Conservation (phyloP, 345 rosid genomes). For the Alliaria petiolata region DNA sequence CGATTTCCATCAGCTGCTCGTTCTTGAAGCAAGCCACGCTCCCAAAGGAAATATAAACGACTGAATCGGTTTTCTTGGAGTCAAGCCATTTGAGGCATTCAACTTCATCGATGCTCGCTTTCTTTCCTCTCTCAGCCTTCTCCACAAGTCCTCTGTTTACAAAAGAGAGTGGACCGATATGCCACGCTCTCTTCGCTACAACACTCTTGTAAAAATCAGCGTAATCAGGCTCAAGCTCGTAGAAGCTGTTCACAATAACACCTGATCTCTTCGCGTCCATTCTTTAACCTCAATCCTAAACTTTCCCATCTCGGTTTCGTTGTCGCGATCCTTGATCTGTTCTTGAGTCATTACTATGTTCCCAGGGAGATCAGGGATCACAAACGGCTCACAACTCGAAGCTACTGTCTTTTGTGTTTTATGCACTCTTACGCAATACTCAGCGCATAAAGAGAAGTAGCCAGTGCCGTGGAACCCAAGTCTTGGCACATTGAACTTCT, state of each 20-base stretch:
- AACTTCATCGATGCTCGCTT: slow-evolving; percentile 24
- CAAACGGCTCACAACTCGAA: slow-evolving; percentile 38
- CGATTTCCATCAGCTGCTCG: slow-evolving; percentile 33
- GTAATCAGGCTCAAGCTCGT: slow-evolving; percentile 60
- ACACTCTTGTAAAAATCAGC: no score
- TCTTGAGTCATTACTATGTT: slow-evolving; percentile 36
- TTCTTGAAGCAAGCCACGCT: slow-evolving; percentile 22
- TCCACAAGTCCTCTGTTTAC: slow-evolving; percentile 29
- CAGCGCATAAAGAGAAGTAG: slow-evolving; percentile 33
- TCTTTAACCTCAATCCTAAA: slow-evolving; percentile 12
- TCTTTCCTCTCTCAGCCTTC: slow-evolving; percentile 39
- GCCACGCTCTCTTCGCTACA: no score
- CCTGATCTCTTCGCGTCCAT: slow-evolving; percentile 49
- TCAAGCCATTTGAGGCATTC: slow-evolving; percentile 51
- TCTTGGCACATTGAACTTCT: slow-evolving; percentile 43
- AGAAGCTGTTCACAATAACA: slow-evolving; percentile 62
- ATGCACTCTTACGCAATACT: slow-evolving; percentile 19
- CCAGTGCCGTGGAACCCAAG: slow-evolving; percentile 51
- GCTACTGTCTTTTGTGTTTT: slow-evolving; percentile 34
- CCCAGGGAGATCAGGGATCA: slow-evolving; percentile 36
- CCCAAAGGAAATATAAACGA: slow-evolving; percentile 52
- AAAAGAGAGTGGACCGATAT: no score
- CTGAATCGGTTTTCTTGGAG: slow-evolving; percentile 43
- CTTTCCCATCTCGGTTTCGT: slow-evolving; percentile 10
- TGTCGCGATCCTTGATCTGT: neutral